Conservation (phyloP, 352 stramenopile species). For the Blastocystis sp. region DNA sequence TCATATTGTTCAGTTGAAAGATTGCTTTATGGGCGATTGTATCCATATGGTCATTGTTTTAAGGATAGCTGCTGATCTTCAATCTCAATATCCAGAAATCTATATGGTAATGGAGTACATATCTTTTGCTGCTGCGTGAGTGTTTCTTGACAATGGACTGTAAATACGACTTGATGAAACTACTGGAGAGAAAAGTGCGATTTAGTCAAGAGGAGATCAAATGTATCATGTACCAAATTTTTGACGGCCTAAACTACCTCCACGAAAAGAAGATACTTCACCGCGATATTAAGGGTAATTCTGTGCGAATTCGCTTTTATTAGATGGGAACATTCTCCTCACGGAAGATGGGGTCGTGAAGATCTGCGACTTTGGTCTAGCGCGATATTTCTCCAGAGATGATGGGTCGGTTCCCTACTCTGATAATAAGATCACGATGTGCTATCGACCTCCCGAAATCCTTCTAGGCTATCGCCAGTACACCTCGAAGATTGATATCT, state of each 20-base stretch:
- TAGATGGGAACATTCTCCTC: slow-evolving; percentile 52
- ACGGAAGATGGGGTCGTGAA: slow-evolving; percentile 36
- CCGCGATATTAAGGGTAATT: slow-evolving; percentile 36
- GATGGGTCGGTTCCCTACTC: slow-evolving; percentile 24
- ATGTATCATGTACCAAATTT: slow-evolving; percentile 42
- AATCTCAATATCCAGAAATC: slow-evolving; percentile 29
- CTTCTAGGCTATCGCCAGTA: slow-evolving; percentile 60
- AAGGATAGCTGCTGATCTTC: background rate
- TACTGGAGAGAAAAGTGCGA: slow-evolving; percentile 12
- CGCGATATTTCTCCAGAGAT: slow-evolving; percentile 7
- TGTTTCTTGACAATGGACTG: background rate
- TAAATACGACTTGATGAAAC: slow-evolving; percentile 33
- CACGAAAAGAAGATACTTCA: slow-evolving; percentile 37
- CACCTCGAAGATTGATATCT: slow-evolving; percentile 74
- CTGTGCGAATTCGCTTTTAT: background rate
- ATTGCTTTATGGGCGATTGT: slow-evolving; percentile 40
- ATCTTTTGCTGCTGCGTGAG: background rate
- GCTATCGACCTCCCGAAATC: slow-evolving; percentile 52
- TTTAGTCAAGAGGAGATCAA: slow-evolving; percentile 44
- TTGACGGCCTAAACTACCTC: slow-evolving; percentile 4
- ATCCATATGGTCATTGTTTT: background rate
- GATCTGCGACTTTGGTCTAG: slow-evolving; percentile 48
- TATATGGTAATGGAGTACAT: slow-evolving; percentile 61
- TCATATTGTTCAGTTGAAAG: slow-evolving; percentile 41
- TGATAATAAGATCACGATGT: slow-evolving; percentile 47